Evolutionary conservation across 1,139 yeast species (phyloP).

Genomic region (Pichia sp.): DNA sequence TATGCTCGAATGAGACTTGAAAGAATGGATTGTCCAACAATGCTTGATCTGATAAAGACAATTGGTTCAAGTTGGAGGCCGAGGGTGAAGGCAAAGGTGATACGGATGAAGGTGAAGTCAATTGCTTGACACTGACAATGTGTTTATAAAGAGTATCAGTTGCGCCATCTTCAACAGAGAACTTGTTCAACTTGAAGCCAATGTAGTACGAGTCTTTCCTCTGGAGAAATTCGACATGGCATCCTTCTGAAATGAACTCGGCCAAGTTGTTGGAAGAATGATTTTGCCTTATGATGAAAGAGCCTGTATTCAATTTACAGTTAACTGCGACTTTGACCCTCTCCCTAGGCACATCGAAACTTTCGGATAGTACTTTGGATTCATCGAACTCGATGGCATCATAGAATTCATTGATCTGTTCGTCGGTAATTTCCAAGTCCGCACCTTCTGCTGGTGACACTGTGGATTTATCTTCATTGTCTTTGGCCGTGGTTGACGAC

Average conservation of each 20-base stretch:
- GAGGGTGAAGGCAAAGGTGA: conserved; percentile 19
- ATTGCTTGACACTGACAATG: conserved; percentile 79
- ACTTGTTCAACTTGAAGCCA: conserved; percentile 71
- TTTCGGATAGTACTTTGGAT: conserved; percentile 45
- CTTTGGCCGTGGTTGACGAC: conserved; percentile 16
- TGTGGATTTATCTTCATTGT: background rate
- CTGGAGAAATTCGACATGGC: conserved; percentile 67
- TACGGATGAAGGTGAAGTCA: conserved; percentile 32
- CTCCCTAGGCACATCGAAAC: conserved; percentile 69
- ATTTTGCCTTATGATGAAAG: conserved; percentile 54
- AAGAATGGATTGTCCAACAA: conserved; percentile 55
- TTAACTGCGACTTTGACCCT: conserved; percentile 62
- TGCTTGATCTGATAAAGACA: background rate
- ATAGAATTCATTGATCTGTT: conserved; percentile 76
- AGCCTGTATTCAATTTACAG: conserved; percentile 72
- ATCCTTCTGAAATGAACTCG: conserved; percentile 77
- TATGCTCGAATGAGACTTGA: conserved; percentile 74
- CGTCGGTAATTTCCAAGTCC: conserved; percentile 46
- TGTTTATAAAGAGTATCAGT: conserved; percentile 70
- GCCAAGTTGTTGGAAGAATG: conserved; percentile 51
- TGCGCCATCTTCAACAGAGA: conserved; percentile 85
- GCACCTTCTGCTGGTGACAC: conserved; percentile 19
- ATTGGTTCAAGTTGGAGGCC: background rate
- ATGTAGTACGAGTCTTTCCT: conserved; percentile 75
- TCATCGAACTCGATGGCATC: conserved; percentile 94